phyloP scores from a whole-genome alignment of 2,329 filamentous ascomycete species.

The Aspergillus amoenus region DNA sequence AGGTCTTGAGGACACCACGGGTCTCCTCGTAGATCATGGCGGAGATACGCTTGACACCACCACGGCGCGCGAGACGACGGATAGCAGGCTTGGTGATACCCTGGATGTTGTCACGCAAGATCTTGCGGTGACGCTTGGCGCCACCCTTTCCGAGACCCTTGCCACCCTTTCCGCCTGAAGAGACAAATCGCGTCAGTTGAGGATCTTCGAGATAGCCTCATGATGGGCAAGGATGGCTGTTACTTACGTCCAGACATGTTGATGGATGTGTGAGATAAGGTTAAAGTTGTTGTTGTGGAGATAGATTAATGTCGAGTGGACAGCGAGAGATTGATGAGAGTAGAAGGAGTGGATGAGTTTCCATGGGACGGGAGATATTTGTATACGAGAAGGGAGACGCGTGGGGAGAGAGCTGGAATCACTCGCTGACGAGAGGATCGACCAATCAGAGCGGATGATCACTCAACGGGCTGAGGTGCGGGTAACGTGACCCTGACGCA shows the following conservation, averaged over 20 bases:
- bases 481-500: conserved; percentile 26
- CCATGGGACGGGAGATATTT: conserved; percentile 40
- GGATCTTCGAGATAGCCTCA: conserved; percentile 13
- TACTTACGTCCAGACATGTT: conserved; percentile 62
- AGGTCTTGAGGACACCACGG: conserved; percentile 78
- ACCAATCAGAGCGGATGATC: conserved; percentile 39
- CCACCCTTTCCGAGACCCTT: conserved; percentile 98
- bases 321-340: conserved; percentile 22
- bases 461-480: conserved; percentile 24
- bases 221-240: conserved; percentile 1
- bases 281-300: conserved; percentile 30
- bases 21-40: conserved; percentile 90
- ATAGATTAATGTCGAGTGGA: conserved; percentile 27
- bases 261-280: conserved; percentile 34
- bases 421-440: conserved; percentile 33
- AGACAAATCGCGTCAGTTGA: conserved; percentile 46
- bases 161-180: conserved; percentile 84
- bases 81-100: conserved; percentile 99
- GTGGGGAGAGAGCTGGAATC: conserved; percentile 35
- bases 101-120: conserved; percentile 99
- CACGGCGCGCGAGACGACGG: conserved; percentile 96
- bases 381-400: conserved; percentile 30
- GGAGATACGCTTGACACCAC: conserved; percentile 99
- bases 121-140: conserved; percentile 99
- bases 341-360: conserved; percentile 24